phyloP scores from a whole-genome alignment of 371 early-diverging fungal species.

The Apophysomyces ossiformis region DNA sequence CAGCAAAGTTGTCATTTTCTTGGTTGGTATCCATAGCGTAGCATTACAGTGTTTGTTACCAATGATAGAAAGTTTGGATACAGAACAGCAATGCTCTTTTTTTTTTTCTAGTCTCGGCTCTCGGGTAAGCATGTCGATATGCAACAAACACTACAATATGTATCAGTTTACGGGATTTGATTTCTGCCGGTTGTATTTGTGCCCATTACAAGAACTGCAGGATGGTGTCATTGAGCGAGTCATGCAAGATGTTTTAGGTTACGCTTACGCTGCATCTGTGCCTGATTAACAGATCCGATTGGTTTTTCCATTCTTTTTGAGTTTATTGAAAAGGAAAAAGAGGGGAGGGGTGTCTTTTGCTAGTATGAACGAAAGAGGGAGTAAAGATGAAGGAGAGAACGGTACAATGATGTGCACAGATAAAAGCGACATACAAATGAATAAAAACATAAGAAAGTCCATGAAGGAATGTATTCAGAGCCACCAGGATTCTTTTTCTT shows the following conservation, averaged over 20 bases:
- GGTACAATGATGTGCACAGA: background rate
- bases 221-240: constrained; percentile 3
- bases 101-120: no score
- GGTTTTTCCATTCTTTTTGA: constrained; percentile 6
- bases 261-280: no score
- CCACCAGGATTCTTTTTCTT: constrained; percentile 57
- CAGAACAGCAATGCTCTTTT: no score
- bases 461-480: constrained; percentile 25
- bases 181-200: no score
- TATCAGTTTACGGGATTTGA: no score
- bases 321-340: constrained; percentile 1
- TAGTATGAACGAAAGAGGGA: constrained; percentile 8
- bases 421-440: constrained; percentile 11
- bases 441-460: constrained; percentile 11
- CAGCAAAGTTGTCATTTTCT: no score
- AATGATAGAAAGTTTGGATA: no score
- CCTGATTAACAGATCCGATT: no score
- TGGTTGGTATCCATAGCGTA: no score
- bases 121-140: no score
- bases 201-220: background rate
- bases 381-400: constrained; percentile 4
- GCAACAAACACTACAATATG: background rate
- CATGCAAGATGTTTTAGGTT: background rate
- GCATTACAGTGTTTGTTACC: no score
- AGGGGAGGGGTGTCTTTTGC: background rate